Evolutionary conservation across 2,329 filamentous ascomycete species (phyloP), one percentile per base, ranked within the genome.

Genomic region (Claviceps sorghi): DNA sequence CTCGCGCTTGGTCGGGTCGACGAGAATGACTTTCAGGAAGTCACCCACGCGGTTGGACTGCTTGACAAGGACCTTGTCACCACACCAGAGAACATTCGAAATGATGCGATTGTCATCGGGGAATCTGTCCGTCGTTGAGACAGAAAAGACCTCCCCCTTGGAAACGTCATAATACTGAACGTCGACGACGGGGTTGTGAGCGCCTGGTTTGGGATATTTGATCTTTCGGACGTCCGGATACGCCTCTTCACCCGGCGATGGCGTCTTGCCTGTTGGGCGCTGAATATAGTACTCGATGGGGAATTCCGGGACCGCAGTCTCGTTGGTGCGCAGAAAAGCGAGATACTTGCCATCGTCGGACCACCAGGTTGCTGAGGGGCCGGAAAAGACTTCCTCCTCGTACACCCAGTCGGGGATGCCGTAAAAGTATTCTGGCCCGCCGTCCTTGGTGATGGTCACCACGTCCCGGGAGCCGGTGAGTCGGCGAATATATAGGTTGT

Each of bases 391-490:
- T 52, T 73, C 71, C 59, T 78, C 75, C 63, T 94, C 88, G 61
- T 95, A 95, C 0, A 97, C 93, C 93, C 93, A 98, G 66, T 98
- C 94, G 0, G 93, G 93, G 21, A 96, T 81, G 19, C 93, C 93
- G 61, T 98, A 96, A 68, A 98, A 98, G 54, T 93, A 80, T 59
- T 97, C 82, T 0, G 82, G 74, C 0, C 91, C 88, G 13, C 94
- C 93, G 63, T 98, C 91, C 51, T 74, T 80, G 1, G 93, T 97
- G 59, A 98, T 84, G 56, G 84, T 80, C 5, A 77, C 74, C 4
- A 88, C 77, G 17, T 76, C 69, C 21, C 79, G 71, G 4, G 76
- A 78, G 36, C 63, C 69, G 7, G 55, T 60, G 13, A 80, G 58
- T 3, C 80, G 81, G 50, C 93, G 83, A 45, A 97, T 70, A 64